Base-by-base conservation (phyloP, 306 rosid genomes). In the Datisca glomerata region DNA sequence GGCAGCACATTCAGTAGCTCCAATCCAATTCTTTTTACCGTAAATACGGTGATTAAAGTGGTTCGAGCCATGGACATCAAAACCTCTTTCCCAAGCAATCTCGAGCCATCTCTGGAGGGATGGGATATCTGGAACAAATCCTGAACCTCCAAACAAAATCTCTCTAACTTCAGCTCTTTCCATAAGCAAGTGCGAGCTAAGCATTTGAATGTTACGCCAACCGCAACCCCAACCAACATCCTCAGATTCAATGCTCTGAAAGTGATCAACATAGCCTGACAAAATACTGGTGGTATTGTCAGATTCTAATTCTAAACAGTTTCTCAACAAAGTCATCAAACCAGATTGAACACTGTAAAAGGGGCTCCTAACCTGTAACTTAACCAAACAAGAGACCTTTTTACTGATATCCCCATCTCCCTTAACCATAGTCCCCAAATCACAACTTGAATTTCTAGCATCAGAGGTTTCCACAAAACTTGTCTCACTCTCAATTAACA, bases 201-300 rank as follows among this genome's bases (percentile, higher is more conserved):
- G 79, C 81, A 78, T 81, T 63, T 86, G 92, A 47, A 81, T 71
- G 60, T 86, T 81, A 32, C 92, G 79, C 91, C 94, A 86, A 20
- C 94, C 92, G 51, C 96, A 86, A 21, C 94, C 81, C 96, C 94
- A 86, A 39, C 94, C 92, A 21, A 47, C 52, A 64, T 86, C 94
- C 66, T 78, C 71, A 0, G 68, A 75, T 24, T 45, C 62, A 34
- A 69, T 57, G 78, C 92, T 55, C 55, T 86, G 81, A 37, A 75
- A 68, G 64, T 86, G 92, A 63, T 81, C 96, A 19, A 81, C 63
- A 53, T 68, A 75, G 25, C 84, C 59, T 5, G 79, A 64, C 60
- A 81, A 56, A 66, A 81, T 56, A 40, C 69, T 53, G 18, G 54
- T 52, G 1, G 79, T 57, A 47, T 73, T 61, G 25, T 52, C 64